Base-by-base conservation (phyloP, 164 flowering plant genomes). In the Berberis vulgaris region DNA sequence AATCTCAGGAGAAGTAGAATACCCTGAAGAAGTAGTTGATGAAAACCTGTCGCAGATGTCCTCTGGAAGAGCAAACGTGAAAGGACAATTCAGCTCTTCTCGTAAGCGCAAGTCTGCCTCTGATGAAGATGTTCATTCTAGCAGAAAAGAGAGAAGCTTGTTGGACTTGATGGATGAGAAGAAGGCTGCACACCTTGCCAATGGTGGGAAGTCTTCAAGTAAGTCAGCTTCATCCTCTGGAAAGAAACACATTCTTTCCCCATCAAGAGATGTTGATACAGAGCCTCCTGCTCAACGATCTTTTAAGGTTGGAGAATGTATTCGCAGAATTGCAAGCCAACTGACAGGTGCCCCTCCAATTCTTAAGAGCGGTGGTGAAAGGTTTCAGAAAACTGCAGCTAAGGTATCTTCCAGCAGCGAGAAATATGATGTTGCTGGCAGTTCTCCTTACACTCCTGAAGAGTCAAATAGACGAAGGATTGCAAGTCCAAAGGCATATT, bases 231-330 rank as follows among this genome's bases (percentile, higher is more conserved):
- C 11, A 3, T 69, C 26, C 41, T 63, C 68, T 55, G 63, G 42
- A 42, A 56, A 58, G 61, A 77, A 73, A 67, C 54, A 58, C 59
- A 65, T 44, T 49, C 8, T 42, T 43, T 62, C 58, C n/a, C 58
- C 73, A 62, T 7, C 62, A 13, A 59, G 59, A 13, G 62, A 49
- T 42, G 42, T 49, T 52, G 65, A 55, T 57, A 54, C 47, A 5
- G 69, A 69, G 41, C 45, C 79, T 70, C 49, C 61, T 45, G 64
- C 62, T 49, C 69, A 72, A 26, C 78, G 71, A 68, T 77, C 81
- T 44, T 80, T 79, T 59, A 81, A 79, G 52, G 74, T 86, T 54
- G 95, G 98, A 60, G 98, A 85, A 41, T 81, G 90, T 76, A 84
- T 92, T 49, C 73, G 81, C 2, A 80, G 86, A 66, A 84, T 73